These are phyloP conservation scores for Candida coquimbonensis DNA, from an alignment of 805 yeast species.

Conservation along the genomic window DNA sequence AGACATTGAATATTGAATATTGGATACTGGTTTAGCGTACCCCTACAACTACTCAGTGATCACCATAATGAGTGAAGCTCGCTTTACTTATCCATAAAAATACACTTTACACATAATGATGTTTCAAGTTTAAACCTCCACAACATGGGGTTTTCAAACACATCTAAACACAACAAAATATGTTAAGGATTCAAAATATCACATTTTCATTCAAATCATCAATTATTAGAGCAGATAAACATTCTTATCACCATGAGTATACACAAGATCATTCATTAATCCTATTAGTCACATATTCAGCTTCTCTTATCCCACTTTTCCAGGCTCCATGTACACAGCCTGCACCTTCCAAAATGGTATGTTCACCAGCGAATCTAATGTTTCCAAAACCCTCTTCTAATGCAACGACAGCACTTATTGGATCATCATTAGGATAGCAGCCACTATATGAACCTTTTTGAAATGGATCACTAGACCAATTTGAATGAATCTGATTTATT, in stretches of 20 bases:
- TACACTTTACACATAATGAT: too few relatives aligned
- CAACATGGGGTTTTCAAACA: too few relatives aligned
- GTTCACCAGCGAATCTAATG: constrained; percentile 87
- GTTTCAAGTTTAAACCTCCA: too few relatives aligned
- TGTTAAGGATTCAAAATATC: too few relatives aligned
- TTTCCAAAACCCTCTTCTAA: constrained; percentile 50
- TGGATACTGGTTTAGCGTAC: too few relatives aligned
- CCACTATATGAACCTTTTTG: constrained; percentile 81
- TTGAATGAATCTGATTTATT: constrained; percentile 40
- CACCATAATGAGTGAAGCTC: too few relatives aligned
- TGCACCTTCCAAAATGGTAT: constrained; percentile 76
- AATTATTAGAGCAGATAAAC: too few relatives aligned
- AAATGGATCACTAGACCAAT: constrained; percentile 79
- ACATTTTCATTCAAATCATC: too few relatives aligned
- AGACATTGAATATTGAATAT: too few relatives aligned
- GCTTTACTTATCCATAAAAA: too few relatives aligned
- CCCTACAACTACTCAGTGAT: too few relatives aligned
- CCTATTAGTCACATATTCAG: constrained; percentile 27
- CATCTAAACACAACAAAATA: too few relatives aligned
- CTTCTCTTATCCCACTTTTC: constrained; percentile 62
- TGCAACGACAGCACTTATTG: constrained; percentile 54
- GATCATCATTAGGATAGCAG: constrained; percentile 60
- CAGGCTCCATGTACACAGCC: constrained; percentile 94
- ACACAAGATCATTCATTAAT: background rate
- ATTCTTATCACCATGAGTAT: background rate